These are phyloP conservation scores for Globisporangium mamillatum DNA, from an alignment of 352 stramenopile species.

Conservation along the genomic window DNA sequence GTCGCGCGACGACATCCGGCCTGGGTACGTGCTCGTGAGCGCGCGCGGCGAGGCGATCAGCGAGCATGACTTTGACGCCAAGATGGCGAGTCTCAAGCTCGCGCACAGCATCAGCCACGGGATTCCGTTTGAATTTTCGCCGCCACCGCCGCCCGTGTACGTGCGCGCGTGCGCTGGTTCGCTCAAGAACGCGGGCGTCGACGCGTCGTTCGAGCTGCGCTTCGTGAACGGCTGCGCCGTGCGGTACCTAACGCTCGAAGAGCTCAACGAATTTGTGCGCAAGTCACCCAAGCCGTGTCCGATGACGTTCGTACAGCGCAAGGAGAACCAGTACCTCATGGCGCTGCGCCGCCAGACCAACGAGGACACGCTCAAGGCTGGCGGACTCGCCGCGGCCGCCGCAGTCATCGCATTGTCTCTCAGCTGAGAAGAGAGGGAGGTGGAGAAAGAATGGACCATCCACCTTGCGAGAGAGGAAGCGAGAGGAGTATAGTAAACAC, in stretches of 20 bases:
- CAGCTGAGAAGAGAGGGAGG: background rate
- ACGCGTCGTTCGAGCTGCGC: slow-evolving; percentile 59
- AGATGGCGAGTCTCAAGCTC: slow-evolving; percentile 50
- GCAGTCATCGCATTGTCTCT: slow-evolving; percentile 21
- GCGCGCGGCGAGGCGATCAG: slow-evolving; percentile 40
- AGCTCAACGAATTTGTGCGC: slow-evolving; percentile 61
- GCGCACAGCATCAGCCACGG: slow-evolving; percentile 40
- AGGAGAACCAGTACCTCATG: slow-evolving; percentile 44
- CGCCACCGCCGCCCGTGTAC: slow-evolving; percentile 48
- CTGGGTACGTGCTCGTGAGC: slow-evolving; percentile 55
- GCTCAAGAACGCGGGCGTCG: slow-evolving; percentile 50
- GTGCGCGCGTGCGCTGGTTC: slow-evolving; percentile 46
- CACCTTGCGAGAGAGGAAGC: background rate
- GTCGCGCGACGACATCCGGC: slow-evolving; percentile 42
- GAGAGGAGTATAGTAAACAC: background rate
- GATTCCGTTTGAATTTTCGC: slow-evolving; percentile 60
- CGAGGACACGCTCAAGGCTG: slow-evolving; percentile 23
- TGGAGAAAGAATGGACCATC: background rate
- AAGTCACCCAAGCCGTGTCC: slow-evolving; percentile 50
- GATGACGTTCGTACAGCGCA: slow-evolving; percentile 61
- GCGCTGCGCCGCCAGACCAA: slow-evolving; percentile 24
- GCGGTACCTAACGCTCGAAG: slow-evolving; percentile 60
- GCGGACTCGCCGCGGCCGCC: slow-evolving; percentile 23
- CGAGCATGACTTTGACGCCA: slow-evolving; percentile 52
- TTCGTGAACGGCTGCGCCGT: slow-evolving; percentile 52